Evolutionary conservation across 2,329 filamentous ascomycete species (phyloP), one percentile per base, ranked within the genome.

Genomic region (Talaromyces sp.): DNA sequence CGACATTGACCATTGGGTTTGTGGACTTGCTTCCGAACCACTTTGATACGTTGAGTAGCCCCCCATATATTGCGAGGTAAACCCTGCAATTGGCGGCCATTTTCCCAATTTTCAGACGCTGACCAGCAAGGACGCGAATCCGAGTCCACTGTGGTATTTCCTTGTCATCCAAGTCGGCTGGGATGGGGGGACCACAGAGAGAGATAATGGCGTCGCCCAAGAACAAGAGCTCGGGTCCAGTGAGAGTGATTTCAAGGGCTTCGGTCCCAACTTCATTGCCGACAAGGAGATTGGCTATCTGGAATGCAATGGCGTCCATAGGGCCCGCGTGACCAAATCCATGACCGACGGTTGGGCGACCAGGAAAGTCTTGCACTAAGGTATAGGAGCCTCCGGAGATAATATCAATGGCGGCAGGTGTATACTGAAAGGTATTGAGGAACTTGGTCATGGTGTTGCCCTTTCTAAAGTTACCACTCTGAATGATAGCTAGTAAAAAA

Each of bases 21-120:
- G 86, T 88, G 0, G 84, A 82, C 69, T 88, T 88, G 19, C 84
- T 86, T 1, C 83, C 83, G 62, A 88, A 86, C 72, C 84, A 87
- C 5, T 81, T 50, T 50, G 47, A 50, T 31, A 50, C 47, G 15
- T 50, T 50, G 15, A 50, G 47, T n/a, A 50, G 17, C 0, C 47
- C 47, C 11, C 47, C 47, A 2, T 50, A 31, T 2, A 50, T 50
- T 13, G 47, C 47, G 47, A 50, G 47, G 47, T 50, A 50, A 13
- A 50, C 47, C 15, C 47, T 50, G 4, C 47, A 50, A n/a, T 50
- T 50, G 11, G 47, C 47, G 7, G 47, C 47, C 0, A 82, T 80
- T 67, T 83, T 85, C 0, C 86, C 86, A 43, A 89, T 82, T 27
- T 80, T 84, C 25, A 89, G 74, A 31, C 70, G 82, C 69, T 84